These are phyloP conservation scores for Karstenula rhodostoma DNA, from an alignment of 2,329 filamentous ascomycete genomes.

Conservation along the genomic window DNA sequence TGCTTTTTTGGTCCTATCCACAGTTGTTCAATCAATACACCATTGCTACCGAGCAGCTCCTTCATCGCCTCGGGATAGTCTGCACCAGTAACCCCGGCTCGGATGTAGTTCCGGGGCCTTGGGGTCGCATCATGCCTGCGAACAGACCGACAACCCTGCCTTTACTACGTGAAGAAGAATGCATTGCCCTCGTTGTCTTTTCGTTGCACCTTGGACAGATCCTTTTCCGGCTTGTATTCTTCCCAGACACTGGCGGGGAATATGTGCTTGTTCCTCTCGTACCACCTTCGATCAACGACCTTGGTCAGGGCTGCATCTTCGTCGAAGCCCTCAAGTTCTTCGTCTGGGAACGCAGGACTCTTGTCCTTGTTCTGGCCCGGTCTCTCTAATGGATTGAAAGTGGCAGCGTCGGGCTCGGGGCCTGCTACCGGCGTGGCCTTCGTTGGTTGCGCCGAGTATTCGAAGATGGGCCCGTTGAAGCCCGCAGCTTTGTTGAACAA, in stretches of 20 bases:
- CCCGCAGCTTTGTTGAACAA: conserved; percentile 85
- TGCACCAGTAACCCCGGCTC: background rate
- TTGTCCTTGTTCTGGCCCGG: conserved; percentile 46
- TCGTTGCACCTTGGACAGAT: conserved; percentile 79
- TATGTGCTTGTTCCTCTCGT: conserved; percentile 97
- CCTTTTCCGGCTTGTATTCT: conserved; percentile 88
- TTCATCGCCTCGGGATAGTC: background rate
- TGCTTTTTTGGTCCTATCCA: background rate
- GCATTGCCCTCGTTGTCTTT: conserved; percentile 89
- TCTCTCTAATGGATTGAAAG: conserved; percentile 53
- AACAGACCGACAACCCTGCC: conserved; percentile 5
- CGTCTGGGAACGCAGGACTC: conserved; percentile 53
- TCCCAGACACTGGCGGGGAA: conserved; percentile 97
- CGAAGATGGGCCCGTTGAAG: conserved; percentile 79
- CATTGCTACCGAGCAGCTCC: background rate
- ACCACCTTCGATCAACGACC: conserved; percentile 96
- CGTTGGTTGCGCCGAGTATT: conserved; percentile 68
- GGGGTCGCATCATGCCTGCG: background rate
- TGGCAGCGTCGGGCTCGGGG: conserved; percentile 28
- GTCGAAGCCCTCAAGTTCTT: conserved; percentile 71
- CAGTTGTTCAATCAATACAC: background rate
- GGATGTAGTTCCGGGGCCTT: no score
- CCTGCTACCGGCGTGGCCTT: conserved; percentile 46
- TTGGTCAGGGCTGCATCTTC: conserved; percentile 87
- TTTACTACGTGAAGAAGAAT: conserved; percentile 71